These are phyloP conservation scores for Sicyos baderoa DNA, from an alignment of 306 rosid species.

Conservation along the genomic window DNA sequence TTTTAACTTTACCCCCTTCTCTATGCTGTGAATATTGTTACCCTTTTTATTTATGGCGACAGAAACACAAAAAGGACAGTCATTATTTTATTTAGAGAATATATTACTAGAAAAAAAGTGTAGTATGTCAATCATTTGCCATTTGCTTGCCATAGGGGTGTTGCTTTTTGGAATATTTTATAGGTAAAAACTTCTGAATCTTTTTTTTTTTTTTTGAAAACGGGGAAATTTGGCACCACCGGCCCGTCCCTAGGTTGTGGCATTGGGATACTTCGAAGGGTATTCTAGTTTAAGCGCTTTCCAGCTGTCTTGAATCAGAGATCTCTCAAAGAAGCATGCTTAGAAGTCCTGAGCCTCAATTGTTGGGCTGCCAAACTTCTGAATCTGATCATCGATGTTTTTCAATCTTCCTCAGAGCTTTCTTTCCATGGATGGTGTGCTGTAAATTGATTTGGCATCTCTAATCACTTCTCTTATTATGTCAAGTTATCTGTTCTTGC, in stretches of 20 bases:
- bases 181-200: constrained; percentile 5
- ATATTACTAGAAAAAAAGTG: background rate
- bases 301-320: too few species aligned
- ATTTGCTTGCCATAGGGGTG: background rate
- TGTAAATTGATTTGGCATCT: constrained; percentile 9
- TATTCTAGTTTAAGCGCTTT: too few species aligned
- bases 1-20: constrained; percentile 1
- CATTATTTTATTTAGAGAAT: background rate
- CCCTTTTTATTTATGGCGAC: background rate
- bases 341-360: too few species aligned
- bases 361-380: too few species aligned
- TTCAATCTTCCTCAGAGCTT: constrained; percentile 9
- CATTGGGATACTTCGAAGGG: too few species aligned
- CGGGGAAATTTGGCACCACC: too few species aligned
- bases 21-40: background rate
- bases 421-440: constrained; percentile 10
- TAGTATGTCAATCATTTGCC: background rate
- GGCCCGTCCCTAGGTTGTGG: too few species aligned
- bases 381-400: constrained; percentile 11
- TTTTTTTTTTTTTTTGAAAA: too few species aligned
- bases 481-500: constrained; percentile 15
- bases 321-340: too few species aligned
- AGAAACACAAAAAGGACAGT: background rate
- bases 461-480: background rate
- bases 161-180: constrained; percentile 13